A percentile compares a stretch with the other conserved stretches of the same genome.
Evolutionary conservation across 179 eudicot genomes (phyloP).

Genomic region (Amaranthus tricolor): DNA sequence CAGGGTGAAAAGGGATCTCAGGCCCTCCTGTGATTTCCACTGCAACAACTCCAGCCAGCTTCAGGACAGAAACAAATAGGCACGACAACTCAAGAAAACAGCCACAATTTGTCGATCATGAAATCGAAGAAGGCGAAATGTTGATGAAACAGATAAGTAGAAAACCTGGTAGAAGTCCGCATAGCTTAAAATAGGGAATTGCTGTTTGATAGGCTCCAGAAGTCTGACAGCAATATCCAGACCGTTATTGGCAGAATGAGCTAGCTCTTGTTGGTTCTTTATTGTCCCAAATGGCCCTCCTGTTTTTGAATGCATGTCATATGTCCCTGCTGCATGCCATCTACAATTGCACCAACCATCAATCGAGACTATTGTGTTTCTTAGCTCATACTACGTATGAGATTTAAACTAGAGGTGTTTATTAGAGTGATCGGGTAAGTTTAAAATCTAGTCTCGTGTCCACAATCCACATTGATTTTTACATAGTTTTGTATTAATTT

Average conservation of each 20-base stretch:
- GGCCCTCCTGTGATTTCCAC: conserved; percentile 37
- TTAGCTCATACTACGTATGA: no score
- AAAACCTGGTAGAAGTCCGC: conserved; percentile 36
- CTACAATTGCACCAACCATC: conserved; percentile 6
- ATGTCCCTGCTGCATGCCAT: conserved; percentile 44
- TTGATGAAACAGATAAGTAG: not conserved
- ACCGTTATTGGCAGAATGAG: conserved; percentile 35
- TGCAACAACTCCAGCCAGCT: conserved; percentile 45
- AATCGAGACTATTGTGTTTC: no score
- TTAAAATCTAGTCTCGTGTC: no score
- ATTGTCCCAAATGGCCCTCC: conserved; percentile 45
- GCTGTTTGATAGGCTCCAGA: conserved; percentile 35
- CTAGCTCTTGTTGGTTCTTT: conserved; percentile 26
- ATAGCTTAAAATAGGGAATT: conserved; percentile 28
- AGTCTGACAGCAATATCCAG: conserved; percentile 37
- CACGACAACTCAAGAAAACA: not conserved
- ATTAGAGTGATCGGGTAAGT: no score
- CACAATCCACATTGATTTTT: no score
- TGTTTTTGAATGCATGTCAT: conserved; percentile 30
- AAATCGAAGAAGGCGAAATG: no score
- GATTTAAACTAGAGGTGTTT: no score
- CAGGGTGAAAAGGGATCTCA: conserved; percentile 42
- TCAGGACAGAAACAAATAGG: not conserved
- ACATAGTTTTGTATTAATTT: no score
- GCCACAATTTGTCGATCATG: no score